Conservation (phyloP, 2,329 filamentous ascomycete genomes). For the Fusarium gaditjirri region DNA sequence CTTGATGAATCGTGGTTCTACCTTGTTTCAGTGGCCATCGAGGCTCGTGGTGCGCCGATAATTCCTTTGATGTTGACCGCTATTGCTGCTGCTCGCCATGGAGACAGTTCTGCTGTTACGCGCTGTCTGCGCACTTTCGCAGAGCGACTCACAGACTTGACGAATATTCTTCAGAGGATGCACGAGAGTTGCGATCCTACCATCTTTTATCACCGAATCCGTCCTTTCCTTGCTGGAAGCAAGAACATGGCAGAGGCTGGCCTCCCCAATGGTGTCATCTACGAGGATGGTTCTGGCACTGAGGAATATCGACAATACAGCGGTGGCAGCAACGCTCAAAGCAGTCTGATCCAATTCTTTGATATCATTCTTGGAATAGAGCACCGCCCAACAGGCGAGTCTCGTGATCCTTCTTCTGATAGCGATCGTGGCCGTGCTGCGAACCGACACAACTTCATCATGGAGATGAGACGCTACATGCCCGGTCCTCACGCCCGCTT, state of each 20-base stretch:
- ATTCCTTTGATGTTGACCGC: slow-evolving; percentile 90
- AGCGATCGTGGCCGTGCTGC: slow-evolving; percentile 56
- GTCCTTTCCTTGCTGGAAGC: slow-evolving; percentile 94
- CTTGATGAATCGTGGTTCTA: slow-evolving; percentile 99
- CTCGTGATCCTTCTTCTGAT: slow-evolving; percentile 57
- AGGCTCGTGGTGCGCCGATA: slow-evolving; percentile 87
- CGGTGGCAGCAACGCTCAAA: slow-evolving; percentile 96
- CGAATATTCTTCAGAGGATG: slow-evolving; percentile 83
- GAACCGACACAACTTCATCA: slow-evolving; percentile 82
- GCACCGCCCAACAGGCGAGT: slow-evolving; percentile 88
- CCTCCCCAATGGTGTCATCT: slow-evolving; percentile 85
- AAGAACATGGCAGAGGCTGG: slow-evolving; percentile 98
- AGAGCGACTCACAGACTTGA: slow-evolving; percentile 87
- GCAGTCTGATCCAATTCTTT: slow-evolving; percentile 96
- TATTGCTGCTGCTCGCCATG: slow-evolving; percentile 79
- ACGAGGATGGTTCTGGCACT: slow-evolving; percentile 79
- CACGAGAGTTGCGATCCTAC: slow-evolving; percentile 95
- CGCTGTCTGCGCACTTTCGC: slow-evolving; percentile 84
- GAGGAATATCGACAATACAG: slow-evolving; percentile 84
- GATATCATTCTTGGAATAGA: slow-evolving; percentile 90
- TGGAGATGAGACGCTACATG: slow-evolving; percentile 98
- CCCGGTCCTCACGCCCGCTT: slow-evolving; percentile 92
- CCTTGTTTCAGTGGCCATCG: slow-evolving; percentile 92
- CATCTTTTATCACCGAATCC: slow-evolving; percentile 94
- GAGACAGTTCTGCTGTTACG: slow-evolving; percentile 77